Evolutionary conservation across 73 alveolate genomes (phyloP).

Genomic region (Paramecium primaurelia): DNA sequence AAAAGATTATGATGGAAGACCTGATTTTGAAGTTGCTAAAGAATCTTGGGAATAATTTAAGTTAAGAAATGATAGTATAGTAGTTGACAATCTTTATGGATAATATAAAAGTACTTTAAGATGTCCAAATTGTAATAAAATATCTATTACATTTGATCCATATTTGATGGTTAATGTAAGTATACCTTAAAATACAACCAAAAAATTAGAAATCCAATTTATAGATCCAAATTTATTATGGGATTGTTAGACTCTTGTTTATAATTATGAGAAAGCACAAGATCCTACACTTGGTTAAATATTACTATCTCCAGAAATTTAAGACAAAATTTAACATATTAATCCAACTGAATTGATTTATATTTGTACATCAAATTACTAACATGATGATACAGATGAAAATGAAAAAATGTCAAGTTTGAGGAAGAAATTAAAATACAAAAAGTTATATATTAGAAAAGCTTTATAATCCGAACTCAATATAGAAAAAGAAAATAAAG

Average conservation of each 20-base stretch:
- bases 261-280: not conserved
- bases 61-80: slow-evolving; percentile 89
- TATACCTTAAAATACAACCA: slow-evolving; percentile 74
- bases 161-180: slow-evolving; percentile 84
- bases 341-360: not conserved
- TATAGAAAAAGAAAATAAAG: not conserved
- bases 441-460: slow-evolving; percentile 4
- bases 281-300: slow-evolving; percentile 2
- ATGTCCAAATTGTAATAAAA: slow-evolving; percentile 84
- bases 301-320: not conserved
- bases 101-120: slow-evolving; percentile 82
- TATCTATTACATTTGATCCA: slow-evolving; percentile 92
- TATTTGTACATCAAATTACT: not conserved
- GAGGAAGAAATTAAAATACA: slow-evolving; percentile 17
- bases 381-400: slow-evolving; percentile 14
- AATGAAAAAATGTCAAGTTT: not conserved
- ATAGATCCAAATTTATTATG: slow-evolving; percentile 16
- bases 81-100: slow-evolving; percentile 92
- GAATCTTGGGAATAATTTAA: slow-evolving; percentile 87
- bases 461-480: not conserved
- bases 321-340: not conserved
- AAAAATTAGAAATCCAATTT: not conserved
- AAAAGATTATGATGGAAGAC: slow-evolving; percentile 68
- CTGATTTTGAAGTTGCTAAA: slow-evolving; percentile 87
- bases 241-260: not conserved